Conservation (phyloP, 2,329 filamentous ascomycete genomes). For the Fusarium cyanostomum region DNA sequence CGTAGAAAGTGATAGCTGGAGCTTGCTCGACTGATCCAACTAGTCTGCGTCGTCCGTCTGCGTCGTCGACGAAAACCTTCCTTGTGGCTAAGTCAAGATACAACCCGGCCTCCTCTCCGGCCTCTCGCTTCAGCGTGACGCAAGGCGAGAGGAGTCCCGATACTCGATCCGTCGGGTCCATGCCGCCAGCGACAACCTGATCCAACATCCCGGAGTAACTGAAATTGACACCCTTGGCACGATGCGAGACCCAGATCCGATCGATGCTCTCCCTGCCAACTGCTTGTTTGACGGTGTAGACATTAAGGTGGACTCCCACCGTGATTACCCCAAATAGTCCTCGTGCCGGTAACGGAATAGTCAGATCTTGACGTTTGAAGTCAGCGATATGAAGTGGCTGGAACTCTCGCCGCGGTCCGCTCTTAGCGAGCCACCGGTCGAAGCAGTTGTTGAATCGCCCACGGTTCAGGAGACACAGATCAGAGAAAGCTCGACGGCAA, state of each 20-base stretch:
- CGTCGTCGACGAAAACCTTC: conserved; percentile 13
- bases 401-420: conserved; percentile 33
- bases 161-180: conserved; percentile 45
- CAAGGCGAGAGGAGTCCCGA: conserved; percentile 34
- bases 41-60: neutral
- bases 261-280: conserved; percentile 37
- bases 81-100: conserved; percentile 37
- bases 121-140: conserved; percentile 46
- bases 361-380: conserved; percentile 31
- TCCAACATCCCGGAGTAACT: conserved; percentile 50
- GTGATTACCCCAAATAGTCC: conserved; percentile 51
- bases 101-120: conserved; percentile 48
- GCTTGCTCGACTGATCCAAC: conserved; percentile 40
- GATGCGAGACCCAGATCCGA: conserved; percentile 48
- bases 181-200: conserved; percentile 50
- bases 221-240: conserved; percentile 38
- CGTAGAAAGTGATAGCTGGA: conserved; percentile 48
- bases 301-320: conserved; percentile 51
- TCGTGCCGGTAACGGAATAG: conserved; percentile 46
- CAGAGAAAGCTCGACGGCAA: conserved; percentile 30
- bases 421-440: conserved; percentile 39
- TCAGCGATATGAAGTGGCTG: conserved; percentile 45
- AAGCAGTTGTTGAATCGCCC: conserved; percentile 41
- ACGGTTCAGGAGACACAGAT: conserved; percentile 42
- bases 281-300: conserved; percentile 44